Conservation (phyloP, 305 asterid genomes). For the Coffea humblotiana region DNA sequence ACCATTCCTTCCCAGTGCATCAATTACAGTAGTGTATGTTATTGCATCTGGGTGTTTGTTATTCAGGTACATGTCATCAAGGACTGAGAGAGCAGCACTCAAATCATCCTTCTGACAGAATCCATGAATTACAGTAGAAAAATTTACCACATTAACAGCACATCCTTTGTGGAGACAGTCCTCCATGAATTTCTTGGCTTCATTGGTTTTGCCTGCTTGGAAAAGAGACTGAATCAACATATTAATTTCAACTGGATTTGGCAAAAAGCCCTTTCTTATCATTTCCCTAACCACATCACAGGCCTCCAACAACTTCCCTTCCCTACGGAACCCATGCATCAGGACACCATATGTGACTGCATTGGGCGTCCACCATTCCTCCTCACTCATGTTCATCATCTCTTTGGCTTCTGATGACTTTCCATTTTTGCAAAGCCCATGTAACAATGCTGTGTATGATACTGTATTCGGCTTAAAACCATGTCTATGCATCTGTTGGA, state of each 20-base stretch:
- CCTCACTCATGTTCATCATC: slow-evolving; percentile 73
- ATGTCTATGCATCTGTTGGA: slow-evolving; percentile 77
- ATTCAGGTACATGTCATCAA: slow-evolving; percentile 90
- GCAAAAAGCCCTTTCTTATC: slow-evolving; percentile 69
- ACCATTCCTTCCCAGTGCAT: slow-evolving; percentile 66
- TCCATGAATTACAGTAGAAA: slow-evolving; percentile 81
- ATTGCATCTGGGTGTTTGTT: slow-evolving; percentile 86
- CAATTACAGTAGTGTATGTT: slow-evolving; percentile 65
- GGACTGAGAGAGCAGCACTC: slow-evolving; percentile 77
- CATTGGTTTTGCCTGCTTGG: slow-evolving; percentile 44
- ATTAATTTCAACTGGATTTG: slow-evolving; percentile 80
- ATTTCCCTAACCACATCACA: slow-evolving; percentile 67
- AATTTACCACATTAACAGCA: slow-evolving; percentile 84
- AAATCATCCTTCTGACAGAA: slow-evolving; percentile 69
- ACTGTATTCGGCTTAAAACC: slow-evolving; percentile 87
- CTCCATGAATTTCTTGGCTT: slow-evolving; percentile 70
- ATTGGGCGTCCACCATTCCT: slow-evolving; percentile 87
- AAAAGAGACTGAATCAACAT: slow-evolving; percentile 73
- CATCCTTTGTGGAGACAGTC: slow-evolving; percentile 79
- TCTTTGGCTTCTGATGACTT: slow-evolving; percentile 77
- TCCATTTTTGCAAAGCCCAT: slow-evolving; percentile 74
- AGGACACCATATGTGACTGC: slow-evolving; percentile 72
- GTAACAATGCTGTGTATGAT: slow-evolving; percentile 72
- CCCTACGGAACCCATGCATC: slow-evolving; percentile 90
- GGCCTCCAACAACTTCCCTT: slow-evolving; percentile 78